Evolutionary conservation across 139 green algal species (phyloP).

Genomic region (Chlamydomonas sp.): DNA sequence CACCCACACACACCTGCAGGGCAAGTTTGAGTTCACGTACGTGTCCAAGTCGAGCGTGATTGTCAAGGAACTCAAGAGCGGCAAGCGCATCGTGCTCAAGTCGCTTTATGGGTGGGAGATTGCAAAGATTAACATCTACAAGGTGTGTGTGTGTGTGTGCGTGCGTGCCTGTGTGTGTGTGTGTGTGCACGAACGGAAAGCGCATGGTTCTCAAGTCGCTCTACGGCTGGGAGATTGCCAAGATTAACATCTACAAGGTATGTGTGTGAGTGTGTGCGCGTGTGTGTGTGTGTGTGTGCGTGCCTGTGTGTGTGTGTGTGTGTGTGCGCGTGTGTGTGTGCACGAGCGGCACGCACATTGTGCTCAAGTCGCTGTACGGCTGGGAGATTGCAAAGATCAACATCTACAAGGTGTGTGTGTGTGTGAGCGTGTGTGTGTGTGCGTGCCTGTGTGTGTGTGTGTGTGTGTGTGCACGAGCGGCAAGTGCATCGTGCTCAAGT

Average conservation of each 20-base stretch:
- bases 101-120: constrained; percentile 61
- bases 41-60: constrained; percentile 60
- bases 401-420: constrained; percentile 70
- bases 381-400: constrained; percentile 66
- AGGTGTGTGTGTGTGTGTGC: constrained; percentile 36
- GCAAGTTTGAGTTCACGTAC: constrained; percentile 79
- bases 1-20: too few species aligned
- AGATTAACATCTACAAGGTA: constrained; percentile 70
- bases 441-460: too few species aligned
- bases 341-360: constrained; percentile 43
- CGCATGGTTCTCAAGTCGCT: constrained; percentile 54
- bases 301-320: too few species aligned
- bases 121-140: constrained; percentile 64
- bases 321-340: too few species aligned
- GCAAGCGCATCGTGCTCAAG: constrained; percentile 53
- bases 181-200: too few species aligned
- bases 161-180: too few species aligned
- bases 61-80: constrained; percentile 60
- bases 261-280: too few species aligned
- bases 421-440: too few species aligned
- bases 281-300: too few species aligned
- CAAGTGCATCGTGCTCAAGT: constrained; percentile 52
- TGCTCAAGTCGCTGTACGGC: constrained; percentile 53
- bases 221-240: constrained; percentile 59
- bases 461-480: too few species aligned